Base-by-base conservation (phyloP, 148 eudicot species). In the Rhododendron henanense region DNA sequence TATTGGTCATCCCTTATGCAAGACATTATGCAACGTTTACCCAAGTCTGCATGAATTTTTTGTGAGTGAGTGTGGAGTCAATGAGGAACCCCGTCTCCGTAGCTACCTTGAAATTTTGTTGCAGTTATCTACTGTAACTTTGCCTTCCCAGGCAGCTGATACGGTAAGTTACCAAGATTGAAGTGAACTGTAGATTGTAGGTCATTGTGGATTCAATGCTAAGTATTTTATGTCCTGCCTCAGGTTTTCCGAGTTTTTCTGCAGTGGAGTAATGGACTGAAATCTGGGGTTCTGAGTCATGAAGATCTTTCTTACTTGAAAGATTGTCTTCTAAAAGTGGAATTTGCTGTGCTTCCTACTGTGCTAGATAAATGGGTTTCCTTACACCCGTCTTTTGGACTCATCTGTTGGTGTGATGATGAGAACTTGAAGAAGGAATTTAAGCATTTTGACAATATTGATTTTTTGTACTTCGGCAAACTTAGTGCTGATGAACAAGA, bases 391-490 rank as follows among this genome's bases (percentile, higher is more conserved):
- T 95, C 95, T 5, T 94, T 88, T 93, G 98, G 98, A 83, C 92
- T 97, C 65, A 88, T 95, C 6, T 97, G 99, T 88, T 97, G 99
- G 99, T 92, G 90, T 87, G 94, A 95, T 90, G 94, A 97, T 88
- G 93, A 95, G 85, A 87, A 84, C 15, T 89, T 97, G 67, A 91
- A 89, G 92, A 93, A 93, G 89, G 95, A 97, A 89, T 95, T 97
- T 71, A 91, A 90, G 92, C 83, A 92, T 87, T 84, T 76, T 5
- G 93, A 90, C 79, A 88, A 92, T 83, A 88, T 97, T 90, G 94
- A 93, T 78, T 93, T 95, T 90, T 87, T 97, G 47, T 88, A 92
- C 82, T 95, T 97, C 88, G 98, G 96, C 45, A 91, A 91, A 80
- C 93, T 94, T 21, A 88, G 83, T 65, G 84, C 67, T 79, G 88